Percentiles rank a stretch among this genome's conserved stretches.
Evolutionary conservation across 495 filamentous ascomycete genomes (phyloP).

Genomic region (Amniculicola lignicola): DNA sequence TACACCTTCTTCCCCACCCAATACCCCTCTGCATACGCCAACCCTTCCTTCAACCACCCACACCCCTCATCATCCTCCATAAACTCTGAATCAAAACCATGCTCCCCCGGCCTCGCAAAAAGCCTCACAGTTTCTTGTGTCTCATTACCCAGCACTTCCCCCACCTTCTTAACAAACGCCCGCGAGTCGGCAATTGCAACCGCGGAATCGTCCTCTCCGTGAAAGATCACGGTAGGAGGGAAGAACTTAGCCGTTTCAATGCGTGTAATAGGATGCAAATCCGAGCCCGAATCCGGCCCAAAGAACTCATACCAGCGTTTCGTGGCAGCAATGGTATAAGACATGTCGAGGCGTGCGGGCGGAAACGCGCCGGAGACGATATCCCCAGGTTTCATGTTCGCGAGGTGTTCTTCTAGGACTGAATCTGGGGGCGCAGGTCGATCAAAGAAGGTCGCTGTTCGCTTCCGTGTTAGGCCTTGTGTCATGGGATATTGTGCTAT

Average conservation of each 20-base stretch:
- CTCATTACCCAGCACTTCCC: not conserved
- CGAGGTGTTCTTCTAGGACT: conserved; percentile 1
- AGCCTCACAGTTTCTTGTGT: not conserved
- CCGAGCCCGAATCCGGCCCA: not conserved
- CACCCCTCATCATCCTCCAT: conserved; percentile 8
- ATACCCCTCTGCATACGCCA: conserved; percentile 2
- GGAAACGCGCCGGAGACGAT: not conserved
- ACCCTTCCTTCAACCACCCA: not conserved
- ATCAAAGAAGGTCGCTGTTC: not conserved
- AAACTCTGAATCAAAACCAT: conserved; percentile 6
- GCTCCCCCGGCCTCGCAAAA: conserved; percentile 1
- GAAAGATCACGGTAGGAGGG: not conserved
- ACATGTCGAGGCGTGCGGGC: not conserved
- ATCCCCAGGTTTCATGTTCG: not conserved
- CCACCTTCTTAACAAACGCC: conserved; percentile 5
- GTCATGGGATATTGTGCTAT: conserved; percentile 4
- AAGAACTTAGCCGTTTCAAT: conserved; percentile 1
- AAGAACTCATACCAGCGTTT: conserved; percentile 2
- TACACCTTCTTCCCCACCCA: no score
- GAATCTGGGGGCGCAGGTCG: not conserved
- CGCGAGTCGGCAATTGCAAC: not conserved
- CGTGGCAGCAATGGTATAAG: not conserved
- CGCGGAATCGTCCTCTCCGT: not conserved
- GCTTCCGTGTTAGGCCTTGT: not conserved
- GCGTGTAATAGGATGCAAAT: not conserved